These are phyloP conservation scores for Hyaloperonospora brassicae DNA, from an alignment of 352 stramenopile genomes.

Conservation along the genomic window DNA sequence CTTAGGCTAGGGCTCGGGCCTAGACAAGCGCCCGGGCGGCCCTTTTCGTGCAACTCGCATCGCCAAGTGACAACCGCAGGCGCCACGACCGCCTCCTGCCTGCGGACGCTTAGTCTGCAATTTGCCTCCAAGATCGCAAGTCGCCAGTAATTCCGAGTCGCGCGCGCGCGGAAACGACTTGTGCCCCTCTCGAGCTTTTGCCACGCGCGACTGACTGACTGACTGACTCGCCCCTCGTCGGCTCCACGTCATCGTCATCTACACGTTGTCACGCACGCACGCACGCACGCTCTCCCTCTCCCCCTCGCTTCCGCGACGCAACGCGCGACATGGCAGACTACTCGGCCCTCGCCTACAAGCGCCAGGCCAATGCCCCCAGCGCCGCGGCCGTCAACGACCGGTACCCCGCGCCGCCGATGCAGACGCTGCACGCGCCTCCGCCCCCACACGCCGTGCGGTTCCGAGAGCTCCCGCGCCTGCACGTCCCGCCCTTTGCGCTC, in stretches of 20 bases:
- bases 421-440: conserved; percentile 9
- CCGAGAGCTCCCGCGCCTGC: conserved; percentile 60
- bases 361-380: conserved; percentile 24
- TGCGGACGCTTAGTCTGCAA: conserved; percentile 37
- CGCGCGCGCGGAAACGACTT: neutral
- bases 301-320: too few relatives aligned
- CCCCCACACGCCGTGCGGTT: conserved; percentile 24
- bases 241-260: neutral
- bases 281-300: too few relatives aligned
- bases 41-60: conserved; percentile 9
- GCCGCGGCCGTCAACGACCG: conserved; percentile 18
- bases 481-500: conserved; percentile 51
- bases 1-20: conserved; percentile 14
- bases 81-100: conserved; percentile 12
- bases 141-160: too few relatives aligned
- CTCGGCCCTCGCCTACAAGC: conserved; percentile 29
- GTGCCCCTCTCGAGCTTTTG: neutral
- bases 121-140: conserved; percentile 40
- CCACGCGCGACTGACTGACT: conserved; percentile 8
- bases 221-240: conserved; percentile 1
- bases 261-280: neutral
- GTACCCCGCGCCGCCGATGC: conserved; percentile 18
- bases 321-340: conserved; percentile 25
- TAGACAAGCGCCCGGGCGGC: conserved; percentile 13
- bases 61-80: conserved; percentile 10